Base-by-base conservation (phyloP, 768 basidiomycete genomes). In the Amanita inopinata region DNA sequence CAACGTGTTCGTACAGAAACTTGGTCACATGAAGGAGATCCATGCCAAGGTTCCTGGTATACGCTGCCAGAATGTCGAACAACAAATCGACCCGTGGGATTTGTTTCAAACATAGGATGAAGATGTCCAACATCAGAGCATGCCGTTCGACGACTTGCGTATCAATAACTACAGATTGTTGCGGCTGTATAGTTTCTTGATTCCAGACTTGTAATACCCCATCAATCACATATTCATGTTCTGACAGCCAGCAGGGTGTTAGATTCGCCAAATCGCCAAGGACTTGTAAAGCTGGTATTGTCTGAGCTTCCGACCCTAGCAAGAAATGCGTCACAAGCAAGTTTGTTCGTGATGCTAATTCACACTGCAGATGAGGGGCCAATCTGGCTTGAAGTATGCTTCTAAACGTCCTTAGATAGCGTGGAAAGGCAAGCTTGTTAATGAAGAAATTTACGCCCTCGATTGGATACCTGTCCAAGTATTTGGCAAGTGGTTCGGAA, bases 381-480 rank as follows among this genome's bases (percentile, higher is more conserved):
- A 89, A 67, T 37, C 70, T 76, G 9, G 84, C 86, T 37, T 81
- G 76, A 8, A 97, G 65, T 43, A 94, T 84, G 56, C 78, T 91
- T 38, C 91, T 69, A 45, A 92, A 63, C 0, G 93, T 94, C 49
- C 83, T 78, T 32, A 96, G 67, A 54, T 89, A 82, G 30, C 83
- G 74, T 0, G 84, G 76, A 51, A 85, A 78, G 33, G 76, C 69
- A n/a, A 98, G 64, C 49, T 88, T 76, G 8, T 74, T 72, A 50
- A 91, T 64, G 59, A 99, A 85, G 59, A 88, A 89, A 38, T 88
- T 80, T 15, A 88, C 71, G 2, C 90, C 85, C 53, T 97, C 87
- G 2, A 62, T 66, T 0, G 90, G 83, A 61, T 96, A 98, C 6
- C 89, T 81, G 59, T 97, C 80, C 15, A 98, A 71, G 61, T 92